Evolutionary conservation across 352 stramenopile genomes (phyloP).

Genomic region (Phytophthora syringae): DNA sequence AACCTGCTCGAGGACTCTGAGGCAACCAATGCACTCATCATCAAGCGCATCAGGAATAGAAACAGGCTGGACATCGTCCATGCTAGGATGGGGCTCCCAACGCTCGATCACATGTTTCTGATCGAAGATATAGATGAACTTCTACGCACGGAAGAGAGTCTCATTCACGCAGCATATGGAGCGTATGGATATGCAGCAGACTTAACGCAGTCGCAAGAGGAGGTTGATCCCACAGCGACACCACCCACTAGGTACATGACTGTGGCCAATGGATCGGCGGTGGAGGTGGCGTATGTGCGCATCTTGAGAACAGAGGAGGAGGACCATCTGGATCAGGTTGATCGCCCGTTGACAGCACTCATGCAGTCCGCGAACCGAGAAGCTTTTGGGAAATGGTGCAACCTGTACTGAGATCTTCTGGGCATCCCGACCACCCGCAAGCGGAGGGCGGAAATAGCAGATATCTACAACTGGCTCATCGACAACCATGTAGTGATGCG

Average conservation of each 20-base stretch:
- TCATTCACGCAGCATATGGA: too few species aligned
- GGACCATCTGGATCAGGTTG: background rate
- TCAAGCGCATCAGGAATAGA: background rate
- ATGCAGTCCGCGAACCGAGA: background rate
- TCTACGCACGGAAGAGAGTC: too few species aligned
- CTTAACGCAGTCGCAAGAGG: too few species aligned
- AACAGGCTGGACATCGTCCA: background rate
- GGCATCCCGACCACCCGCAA: background rate
- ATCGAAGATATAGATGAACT: too few species aligned
- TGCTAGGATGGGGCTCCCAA: background rate
- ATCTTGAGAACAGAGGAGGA: too few species aligned
- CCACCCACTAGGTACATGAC: too few species aligned
- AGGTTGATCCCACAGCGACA: too few species aligned
- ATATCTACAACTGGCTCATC: background rate
- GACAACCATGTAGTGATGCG: background rate
- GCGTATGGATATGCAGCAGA: too few species aligned
- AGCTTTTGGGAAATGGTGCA: slow-evolving; percentile 1
- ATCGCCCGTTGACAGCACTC: background rate
- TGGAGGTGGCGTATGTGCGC: background rate
- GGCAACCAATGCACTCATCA: background rate
- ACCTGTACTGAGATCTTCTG: background rate
- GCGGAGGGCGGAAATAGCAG: background rate
- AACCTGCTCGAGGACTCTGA: background rate
- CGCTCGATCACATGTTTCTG: background rate
- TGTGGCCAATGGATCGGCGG: background rate